Conservation (phyloP, 192 early-diverging fungal species). For the Dispira simplex region DNA sequence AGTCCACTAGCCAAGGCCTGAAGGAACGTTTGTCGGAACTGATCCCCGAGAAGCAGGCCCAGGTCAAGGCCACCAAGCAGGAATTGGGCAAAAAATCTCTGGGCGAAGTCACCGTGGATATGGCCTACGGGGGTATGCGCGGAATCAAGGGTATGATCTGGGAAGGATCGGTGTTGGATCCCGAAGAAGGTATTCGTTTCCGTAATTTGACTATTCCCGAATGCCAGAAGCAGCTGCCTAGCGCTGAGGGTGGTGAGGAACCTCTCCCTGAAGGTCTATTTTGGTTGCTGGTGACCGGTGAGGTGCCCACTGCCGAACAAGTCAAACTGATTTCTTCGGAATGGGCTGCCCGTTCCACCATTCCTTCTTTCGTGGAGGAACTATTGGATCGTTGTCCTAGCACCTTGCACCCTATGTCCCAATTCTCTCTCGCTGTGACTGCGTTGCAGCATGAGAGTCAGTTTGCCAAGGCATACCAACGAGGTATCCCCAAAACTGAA, state of each 20-base stretch:
- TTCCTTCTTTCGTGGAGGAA: conserved; percentile 92
- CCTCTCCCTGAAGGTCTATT: conserved; percentile 97
- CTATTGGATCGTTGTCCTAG: conserved; percentile 96
- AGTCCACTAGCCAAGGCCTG: conserved; percentile 53
- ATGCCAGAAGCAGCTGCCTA: conserved; percentile 83
- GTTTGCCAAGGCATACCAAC: conserved; percentile 95
- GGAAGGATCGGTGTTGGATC: conserved; percentile 95
- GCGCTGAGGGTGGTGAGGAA: conserved; percentile 73
- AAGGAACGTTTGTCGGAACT: conserved; percentile 89
- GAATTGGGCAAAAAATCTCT: conserved; percentile 82
- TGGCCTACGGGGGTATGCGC: conserved; percentile 98
- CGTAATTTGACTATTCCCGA: conserved; percentile 92
- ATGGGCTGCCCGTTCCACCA: conserved; percentile 85
- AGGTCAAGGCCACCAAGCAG: conserved; percentile 87
- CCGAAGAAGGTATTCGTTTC: conserved; percentile 98
- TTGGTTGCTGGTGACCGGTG: conserved; percentile 96
- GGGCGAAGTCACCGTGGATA: conserved; percentile 93
- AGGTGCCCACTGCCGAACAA: conserved; percentile 88
- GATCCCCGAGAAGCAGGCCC: conserved; percentile 87
- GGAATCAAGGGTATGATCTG: conserved; percentile 98
- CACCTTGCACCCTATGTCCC: conserved; percentile 99
- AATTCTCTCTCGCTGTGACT: conserved; percentile 92
- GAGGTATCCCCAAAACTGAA: conserved; percentile 79
- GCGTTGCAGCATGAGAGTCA: conserved; percentile 92
- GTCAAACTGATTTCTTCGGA: conserved; percentile 81